Conservation (phyloP, 2,329 filamentous ascomycete species). For the Diplodia sapinea region DNA sequence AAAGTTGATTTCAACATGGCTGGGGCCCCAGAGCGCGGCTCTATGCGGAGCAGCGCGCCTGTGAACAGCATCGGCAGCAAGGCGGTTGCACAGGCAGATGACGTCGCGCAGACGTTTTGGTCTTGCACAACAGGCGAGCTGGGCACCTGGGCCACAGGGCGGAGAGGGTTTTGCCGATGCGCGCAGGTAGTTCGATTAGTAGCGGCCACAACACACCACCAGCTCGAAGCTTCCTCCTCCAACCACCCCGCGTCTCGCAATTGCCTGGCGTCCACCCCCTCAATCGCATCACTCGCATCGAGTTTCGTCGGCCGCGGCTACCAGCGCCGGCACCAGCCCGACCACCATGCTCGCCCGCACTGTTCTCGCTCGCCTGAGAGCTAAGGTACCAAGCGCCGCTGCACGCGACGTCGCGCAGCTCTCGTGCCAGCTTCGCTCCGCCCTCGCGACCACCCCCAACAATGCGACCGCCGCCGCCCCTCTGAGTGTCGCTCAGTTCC, state of each 20-base stretch:
- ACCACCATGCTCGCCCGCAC: slow-evolving; percentile 44
- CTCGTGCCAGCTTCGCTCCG: slow-evolving; percentile 41
- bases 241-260: slow-evolving; percentile 1
- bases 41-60: not conserved
- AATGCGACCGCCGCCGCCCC: slow-evolving; percentile 37
- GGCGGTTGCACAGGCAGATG: slow-evolving; percentile 8
- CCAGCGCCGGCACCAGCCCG: too few species aligned
- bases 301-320: not conserved
- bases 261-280: not conserved
- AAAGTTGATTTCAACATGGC: slow-evolving; percentile 1
- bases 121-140: not conserved
- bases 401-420: slow-evolving; percentile 46
- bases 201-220: slow-evolving; percentile 20
- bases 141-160: not conserved
- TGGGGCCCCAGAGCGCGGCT: not conserved
- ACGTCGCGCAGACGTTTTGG: slow-evolving; percentile 3
- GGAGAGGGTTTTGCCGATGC: slow-evolving; percentile 13
- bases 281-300: slow-evolving; percentile 1
- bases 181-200: too few species aligned
- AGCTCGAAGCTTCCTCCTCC: slow-evolving; percentile 17
- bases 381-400: slow-evolving; percentile 43
- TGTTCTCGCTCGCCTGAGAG: slow-evolving; percentile 45
- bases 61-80: not conserved
- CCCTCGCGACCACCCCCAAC: slow-evolving; percentile 34
- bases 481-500: slow-evolving; percentile 35